Percentiles rank a stretch among this genome's conserved stretches.
Conservation (phyloP, 2,329 filamentous ascomycete genomes). For the Madurella mycetomatis region DNA sequence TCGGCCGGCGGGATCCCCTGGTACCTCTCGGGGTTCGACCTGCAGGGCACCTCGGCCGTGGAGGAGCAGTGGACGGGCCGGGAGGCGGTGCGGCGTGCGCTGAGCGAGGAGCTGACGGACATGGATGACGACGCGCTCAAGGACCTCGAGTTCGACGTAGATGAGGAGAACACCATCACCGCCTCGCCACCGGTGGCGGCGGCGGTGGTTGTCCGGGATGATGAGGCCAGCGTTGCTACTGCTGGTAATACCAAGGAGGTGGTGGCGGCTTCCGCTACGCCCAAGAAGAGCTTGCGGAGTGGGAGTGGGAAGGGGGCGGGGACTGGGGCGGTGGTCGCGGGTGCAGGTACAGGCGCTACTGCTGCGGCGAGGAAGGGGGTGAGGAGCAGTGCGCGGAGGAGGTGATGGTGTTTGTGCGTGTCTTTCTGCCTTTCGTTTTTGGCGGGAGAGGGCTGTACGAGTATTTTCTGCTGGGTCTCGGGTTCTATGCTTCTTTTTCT, state of each 20-base stretch:
- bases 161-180: conserved; percentile 41
- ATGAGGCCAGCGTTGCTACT: background rate
- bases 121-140: conserved; percentile 87
- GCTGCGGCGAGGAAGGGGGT: conserved; percentile 28
- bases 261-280: background rate
- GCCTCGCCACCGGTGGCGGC: background rate
- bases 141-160: conserved; percentile 56
- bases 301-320: background rate
- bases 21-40: conserved; percentile 80
- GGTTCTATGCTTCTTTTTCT: background rate
- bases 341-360: background rate
- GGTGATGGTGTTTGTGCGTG: conserved; percentile 20
- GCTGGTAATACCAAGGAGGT: background rate
- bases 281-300: background rate
- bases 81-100: conserved; percentile 55
- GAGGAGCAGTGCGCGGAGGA: conserved; percentile 31
- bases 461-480: background rate
- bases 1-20: conserved; percentile 77
- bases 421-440: conserved; percentile 22
- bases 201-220: conserved; percentile 3
- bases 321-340: background rate
- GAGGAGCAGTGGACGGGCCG: conserved; percentile 70
- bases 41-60: conserved; percentile 71
- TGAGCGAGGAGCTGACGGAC: conserved; percentile 86
- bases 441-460: background rate